phyloP scores from a whole-genome alignment of 2,329 filamentous ascomycete species.

The Pseudocercospora musae region DNA sequence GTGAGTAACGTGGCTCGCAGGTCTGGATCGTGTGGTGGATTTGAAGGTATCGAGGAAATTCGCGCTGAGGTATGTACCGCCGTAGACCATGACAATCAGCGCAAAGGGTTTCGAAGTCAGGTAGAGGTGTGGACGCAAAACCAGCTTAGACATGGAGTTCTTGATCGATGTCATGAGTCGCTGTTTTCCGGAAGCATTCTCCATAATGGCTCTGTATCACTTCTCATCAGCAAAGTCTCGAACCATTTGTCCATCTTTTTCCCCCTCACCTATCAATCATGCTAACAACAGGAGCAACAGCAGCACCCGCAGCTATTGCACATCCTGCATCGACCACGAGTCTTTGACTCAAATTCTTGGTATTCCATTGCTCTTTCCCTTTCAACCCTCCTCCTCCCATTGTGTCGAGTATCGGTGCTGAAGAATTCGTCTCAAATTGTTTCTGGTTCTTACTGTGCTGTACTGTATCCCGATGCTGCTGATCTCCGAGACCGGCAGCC shows the following conservation, averaged over 20 bases:
- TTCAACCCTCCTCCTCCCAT: neutral
- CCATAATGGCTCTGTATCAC: conserved; percentile 65
- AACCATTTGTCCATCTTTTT: conserved; percentile 7
- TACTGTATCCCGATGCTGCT: conserved; percentile 10
- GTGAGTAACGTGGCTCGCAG: conserved; percentile 63
- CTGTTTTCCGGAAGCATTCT: conserved; percentile 70
- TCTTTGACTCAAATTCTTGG: conserved; percentile 64
- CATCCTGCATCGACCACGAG: conserved; percentile 66
- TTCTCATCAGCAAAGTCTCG: neutral
- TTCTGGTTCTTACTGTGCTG: conserved; percentile 2
- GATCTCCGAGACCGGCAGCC: conserved; percentile 20
- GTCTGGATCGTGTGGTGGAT: conserved; percentile 58
- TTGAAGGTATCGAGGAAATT: conserved; percentile 79
- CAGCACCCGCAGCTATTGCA: conserved; percentile 66
- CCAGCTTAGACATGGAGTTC: conserved; percentile 54
- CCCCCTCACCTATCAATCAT: conserved; percentile 83
- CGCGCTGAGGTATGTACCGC: conserved; percentile 83
- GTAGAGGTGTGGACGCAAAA: conserved; percentile 59
- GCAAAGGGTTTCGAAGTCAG: conserved; percentile 64
- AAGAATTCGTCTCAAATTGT: conserved; percentile 1
- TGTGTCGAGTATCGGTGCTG: conserved; percentile 8
- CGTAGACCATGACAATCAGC: conserved; percentile 70
- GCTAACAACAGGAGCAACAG: conserved; percentile 80
- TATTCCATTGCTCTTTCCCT: conserved; percentile 62
- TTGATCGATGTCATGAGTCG: conserved; percentile 59